A percentile compares a stretch with the other conserved stretches of the same genome.
Evolutionary conservation across 495 filamentous ascomycete species (phyloP).

Genomic region (Lentithecium fluviatile): DNA sequence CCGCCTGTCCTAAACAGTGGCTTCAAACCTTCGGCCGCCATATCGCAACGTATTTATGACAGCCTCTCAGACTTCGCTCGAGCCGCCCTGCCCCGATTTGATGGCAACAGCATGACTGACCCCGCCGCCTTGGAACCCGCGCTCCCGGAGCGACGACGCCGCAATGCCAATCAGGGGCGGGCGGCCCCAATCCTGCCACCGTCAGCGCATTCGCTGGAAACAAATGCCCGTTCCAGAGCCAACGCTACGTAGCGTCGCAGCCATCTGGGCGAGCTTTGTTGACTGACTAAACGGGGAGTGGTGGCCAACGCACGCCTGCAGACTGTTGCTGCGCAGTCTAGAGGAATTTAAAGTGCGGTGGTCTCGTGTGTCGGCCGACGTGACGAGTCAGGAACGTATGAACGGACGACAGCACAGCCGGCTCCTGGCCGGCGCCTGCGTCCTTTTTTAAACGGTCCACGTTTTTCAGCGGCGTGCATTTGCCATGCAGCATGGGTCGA

Average conservation of each 20-base stretch:
- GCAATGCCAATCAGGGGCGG: slow-evolving; percentile 33
- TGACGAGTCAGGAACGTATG: slow-evolving; percentile 30
- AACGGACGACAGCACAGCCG: slow-evolving; percentile 37
- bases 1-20: too few species aligned
- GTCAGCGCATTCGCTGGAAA: slow-evolving; percentile 9
- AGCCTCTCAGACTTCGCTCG: neutral
- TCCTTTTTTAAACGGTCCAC: slow-evolving; percentile 33
- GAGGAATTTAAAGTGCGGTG: slow-evolving; percentile 19
- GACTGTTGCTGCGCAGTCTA: slow-evolving; percentile 8
- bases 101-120: slow-evolving; percentile 2
- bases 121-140: slow-evolving; percentile 28
- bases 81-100: slow-evolving; percentile 6
- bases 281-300: slow-evolving; percentile 1
- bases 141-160: slow-evolving; percentile 21
- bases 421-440: slow-evolving; percentile 4
- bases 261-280: too few species aligned
- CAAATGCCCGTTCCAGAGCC: neutral
- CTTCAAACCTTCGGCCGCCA: too few species aligned
- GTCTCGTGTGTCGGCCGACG: slow-evolving; percentile 21
- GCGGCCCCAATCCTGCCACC: slow-evolving; percentile 11
- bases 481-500: slow-evolving; percentile 21
- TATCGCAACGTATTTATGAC: neutral
- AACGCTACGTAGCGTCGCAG: too few species aligned
- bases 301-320: slow-evolving; percentile 35
- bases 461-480: slow-evolving; percentile 31